These are phyloP conservation scores for Pleurotus giganteus DNA, from an alignment of 768 basidiomycete genomes.

Conservation along the genomic window DNA sequence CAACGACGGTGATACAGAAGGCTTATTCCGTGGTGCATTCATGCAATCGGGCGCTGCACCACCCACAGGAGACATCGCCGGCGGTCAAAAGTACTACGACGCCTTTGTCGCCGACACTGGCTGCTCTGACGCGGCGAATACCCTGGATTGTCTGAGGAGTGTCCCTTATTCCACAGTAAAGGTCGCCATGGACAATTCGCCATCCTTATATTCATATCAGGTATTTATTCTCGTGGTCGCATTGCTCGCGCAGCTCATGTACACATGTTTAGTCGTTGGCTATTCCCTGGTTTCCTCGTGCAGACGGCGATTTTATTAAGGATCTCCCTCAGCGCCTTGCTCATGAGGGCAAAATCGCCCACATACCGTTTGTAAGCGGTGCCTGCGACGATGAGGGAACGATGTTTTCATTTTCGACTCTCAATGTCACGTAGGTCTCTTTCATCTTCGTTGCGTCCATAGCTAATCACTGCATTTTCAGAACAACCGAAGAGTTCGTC, in stretches of 20 bases:
- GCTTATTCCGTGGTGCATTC: slow-evolving; percentile 48
- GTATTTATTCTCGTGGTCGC: neutral
- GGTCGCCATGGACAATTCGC: slow-evolving; percentile 19
- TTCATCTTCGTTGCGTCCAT: neutral
- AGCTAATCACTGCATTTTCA: neutral
- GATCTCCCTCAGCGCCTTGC: slow-evolving; percentile 22
- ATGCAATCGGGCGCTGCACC: slow-evolving; percentile 51
- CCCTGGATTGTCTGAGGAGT: slow-evolving; percentile 22
- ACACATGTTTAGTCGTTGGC: slow-evolving; percentile 34
- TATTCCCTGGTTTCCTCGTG: slow-evolving; percentile 24
- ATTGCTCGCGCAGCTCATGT: neutral
- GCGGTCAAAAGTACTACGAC: slow-evolving; percentile 29
- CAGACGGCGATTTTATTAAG: slow-evolving; percentile 27
- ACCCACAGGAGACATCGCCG: slow-evolving; percentile 40
- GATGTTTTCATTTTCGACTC: slow-evolving; percentile 20
- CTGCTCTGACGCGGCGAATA: slow-evolving; percentile 18
- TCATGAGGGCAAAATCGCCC: slow-evolving; percentile 22
- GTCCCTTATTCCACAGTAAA: slow-evolving; percentile 17
- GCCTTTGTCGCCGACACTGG: slow-evolving; percentile 19
- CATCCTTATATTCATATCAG: slow-evolving; percentile 17
- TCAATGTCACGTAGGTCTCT: slow-evolving; percentile 22
- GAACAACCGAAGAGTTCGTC: slow-evolving; percentile 18
- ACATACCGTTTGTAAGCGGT: slow-evolving; percentile 31
- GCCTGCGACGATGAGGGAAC: slow-evolving; percentile 42
- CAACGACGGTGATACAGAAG: slow-evolving; percentile 41